Evolutionary conservation across 179 eudicot species (phyloP).

Genomic region (Silene noctiflora): DNA sequence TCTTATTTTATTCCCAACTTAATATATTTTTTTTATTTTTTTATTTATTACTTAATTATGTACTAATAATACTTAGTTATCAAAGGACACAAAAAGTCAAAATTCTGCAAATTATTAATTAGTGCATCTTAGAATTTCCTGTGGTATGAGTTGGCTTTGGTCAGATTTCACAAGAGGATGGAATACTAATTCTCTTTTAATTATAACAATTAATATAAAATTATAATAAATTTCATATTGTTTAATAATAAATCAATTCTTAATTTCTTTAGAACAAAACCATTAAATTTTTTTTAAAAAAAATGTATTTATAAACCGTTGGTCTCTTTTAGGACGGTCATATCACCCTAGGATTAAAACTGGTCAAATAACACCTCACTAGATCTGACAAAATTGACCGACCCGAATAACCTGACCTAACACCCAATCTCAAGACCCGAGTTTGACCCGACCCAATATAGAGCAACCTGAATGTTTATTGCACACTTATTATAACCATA

Average conservation of each 20-base stretch:
- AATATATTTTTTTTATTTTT: slow-evolving; percentile 1
- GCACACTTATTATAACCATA: no score
- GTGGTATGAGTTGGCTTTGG: slow-evolving; percentile 30
- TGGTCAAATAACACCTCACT: no score
- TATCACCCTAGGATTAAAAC: no score
- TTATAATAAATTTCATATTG: background rate
- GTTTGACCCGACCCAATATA: no score
- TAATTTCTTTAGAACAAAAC: background rate
- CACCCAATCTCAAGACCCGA: no score
- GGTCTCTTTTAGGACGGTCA: no score
- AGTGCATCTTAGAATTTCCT: slow-evolving; percentile 25
- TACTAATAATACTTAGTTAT: slow-evolving; percentile 7
- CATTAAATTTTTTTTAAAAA: background rate
- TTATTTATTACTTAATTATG: slow-evolving; percentile 17
- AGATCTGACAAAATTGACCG: no score
- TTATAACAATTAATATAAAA: background rate
- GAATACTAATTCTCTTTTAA: slow-evolving; percentile 2
- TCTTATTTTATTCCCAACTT: slow-evolving; percentile 16
- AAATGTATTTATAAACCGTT: no score
- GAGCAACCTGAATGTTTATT: no score
- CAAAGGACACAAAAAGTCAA: slow-evolving; percentile 32
- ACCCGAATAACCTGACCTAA: no score
- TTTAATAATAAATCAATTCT: no score
- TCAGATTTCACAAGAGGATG: slow-evolving; percentile 21
- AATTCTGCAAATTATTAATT: slow-evolving; percentile 23